Base-by-base conservation (phyloP, 192 early-diverging fungal genomes). In the Dispira simplex region DNA sequence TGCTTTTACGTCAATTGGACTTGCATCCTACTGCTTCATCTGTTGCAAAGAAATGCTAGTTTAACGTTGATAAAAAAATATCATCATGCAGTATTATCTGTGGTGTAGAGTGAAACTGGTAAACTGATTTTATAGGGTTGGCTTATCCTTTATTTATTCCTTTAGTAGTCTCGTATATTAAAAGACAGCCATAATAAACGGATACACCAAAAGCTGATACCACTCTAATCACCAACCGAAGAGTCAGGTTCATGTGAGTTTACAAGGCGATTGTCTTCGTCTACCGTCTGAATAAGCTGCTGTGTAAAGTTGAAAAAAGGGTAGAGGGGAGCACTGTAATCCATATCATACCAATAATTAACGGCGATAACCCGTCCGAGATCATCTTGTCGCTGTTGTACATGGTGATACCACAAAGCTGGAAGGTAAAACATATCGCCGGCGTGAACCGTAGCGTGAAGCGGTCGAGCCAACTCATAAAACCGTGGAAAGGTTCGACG, bases 301-400 rank as follows among this genome's bases (percentile, higher is more conserved):
- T 62, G 59, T 32, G 59, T 46, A 46, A 62, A 45, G n/a, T 45
- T 44, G 11, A 62, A 62, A 45, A 46, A 62, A 3, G 59, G 59
- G 25, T 23, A 62, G 39, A 62, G 59, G 16, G 59, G 59, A n/a
- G 44, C 39, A 8, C 52, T 48, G 43, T 65, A 70, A 46, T 71
- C 64, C 69, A 79, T 73, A 58, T 77, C 75, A 68, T 78, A 68
- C 67, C 79, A 80, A 23, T 68, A 80, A 54, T 80, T 80, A 18
- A 80, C 72, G 9, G 79, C 79, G 4, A 80, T 72, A 27, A 63
- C 66, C 14, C 44, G 46, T 11, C 46, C 60, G 16, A 10, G 16
- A 16, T 13, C 13, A 11, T 71, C 64, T 25, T 46, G 46, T 12
- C 45, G 26, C 54, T 80, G 79, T 21, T 69, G 49, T 5, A 80